These are phyloP conservation scores for Cystofilobasidium ferigula DNA, from an alignment of 768 basidiomycete species.

Conservation along the genomic window DNA sequence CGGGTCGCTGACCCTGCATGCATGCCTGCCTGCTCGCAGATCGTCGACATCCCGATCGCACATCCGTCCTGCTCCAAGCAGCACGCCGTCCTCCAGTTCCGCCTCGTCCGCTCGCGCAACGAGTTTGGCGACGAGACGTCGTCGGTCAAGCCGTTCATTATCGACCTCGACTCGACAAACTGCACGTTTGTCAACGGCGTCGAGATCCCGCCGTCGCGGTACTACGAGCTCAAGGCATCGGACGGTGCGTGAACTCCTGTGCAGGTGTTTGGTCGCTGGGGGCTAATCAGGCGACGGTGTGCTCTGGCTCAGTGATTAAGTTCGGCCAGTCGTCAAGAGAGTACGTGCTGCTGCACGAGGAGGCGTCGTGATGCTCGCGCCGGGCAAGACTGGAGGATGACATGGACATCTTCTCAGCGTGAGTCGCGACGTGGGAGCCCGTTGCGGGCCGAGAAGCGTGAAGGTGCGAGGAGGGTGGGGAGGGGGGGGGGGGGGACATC, in stretches of 20 bases:
- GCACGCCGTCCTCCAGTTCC: constrained; percentile 93
- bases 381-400: too few species aligned
- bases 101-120: constrained; percentile 73
- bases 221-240: constrained; percentile 64
- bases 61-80: constrained; percentile 98
- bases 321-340: constrained; percentile 70
- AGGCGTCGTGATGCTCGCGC: constrained; percentile 44
- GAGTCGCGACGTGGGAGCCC: too few species aligned
- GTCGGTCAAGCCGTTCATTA: constrained; percentile 85
- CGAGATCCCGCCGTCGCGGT: constrained; percentile 71
- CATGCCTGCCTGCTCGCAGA: constrained; percentile 31
- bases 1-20: not conserved
- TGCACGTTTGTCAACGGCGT: constrained; percentile 83
- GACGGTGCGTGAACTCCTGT: constrained; percentile 51
- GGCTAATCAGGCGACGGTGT: not conserved
- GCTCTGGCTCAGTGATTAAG: constrained; percentile 54
- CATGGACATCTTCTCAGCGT: too few species aligned
- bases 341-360: constrained; percentile 76
- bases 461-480: too few species aligned
- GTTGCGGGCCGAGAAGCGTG: too few species aligned
- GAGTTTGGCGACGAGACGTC: constrained; percentile 73
- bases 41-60: constrained; percentile 63
- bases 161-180: constrained; percentile 98
- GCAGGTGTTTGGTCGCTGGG: not conserved
- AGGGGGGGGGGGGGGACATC: too few species aligned